phyloP scores from a whole-genome alignment of 176 grass and related monocot species.

The Zoysia pacifica region DNA sequence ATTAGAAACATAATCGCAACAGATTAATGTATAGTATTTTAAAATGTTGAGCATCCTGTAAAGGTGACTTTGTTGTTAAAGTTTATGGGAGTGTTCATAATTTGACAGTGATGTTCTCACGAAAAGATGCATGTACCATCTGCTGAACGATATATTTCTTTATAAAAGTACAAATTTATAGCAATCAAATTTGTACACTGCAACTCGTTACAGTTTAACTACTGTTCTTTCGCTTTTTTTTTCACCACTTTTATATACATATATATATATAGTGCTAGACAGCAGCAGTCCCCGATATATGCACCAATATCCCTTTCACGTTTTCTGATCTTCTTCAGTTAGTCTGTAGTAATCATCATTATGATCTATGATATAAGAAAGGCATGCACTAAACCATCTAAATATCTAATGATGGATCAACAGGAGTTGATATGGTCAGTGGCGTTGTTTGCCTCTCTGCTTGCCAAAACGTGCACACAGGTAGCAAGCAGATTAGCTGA shows the following conservation, averaged over 20 bases:
- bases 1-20: too few species aligned
- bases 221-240: background rate
- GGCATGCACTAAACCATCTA: background rate
- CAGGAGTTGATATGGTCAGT: background rate
- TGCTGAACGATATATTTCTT: background rate
- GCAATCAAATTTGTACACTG: background rate
- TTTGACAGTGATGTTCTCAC: too few species aligned
- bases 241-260: background rate
- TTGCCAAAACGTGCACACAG: background rate
- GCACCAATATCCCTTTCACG: background rate
- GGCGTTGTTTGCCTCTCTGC: background rate
- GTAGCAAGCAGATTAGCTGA: too few species aligned
- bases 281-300: background rate
- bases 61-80: too few species aligned
- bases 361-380: background rate
- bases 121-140: background rate
- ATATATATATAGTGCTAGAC: background rate
- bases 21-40: constrained; percentile 41
- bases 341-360: constrained; percentile 9
- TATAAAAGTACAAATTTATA: constrained; percentile 10
- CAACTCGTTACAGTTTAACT: constrained; percentile 1
- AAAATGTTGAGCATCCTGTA: too few species aligned
- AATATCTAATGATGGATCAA: background rate
- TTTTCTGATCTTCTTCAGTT: background rate
- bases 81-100: too few species aligned